Evolutionary conservation across 495 filamentous ascomycete species (phyloP), one percentile per base, ranked within the genome.

Genomic region (Xylaria acuta): DNA sequence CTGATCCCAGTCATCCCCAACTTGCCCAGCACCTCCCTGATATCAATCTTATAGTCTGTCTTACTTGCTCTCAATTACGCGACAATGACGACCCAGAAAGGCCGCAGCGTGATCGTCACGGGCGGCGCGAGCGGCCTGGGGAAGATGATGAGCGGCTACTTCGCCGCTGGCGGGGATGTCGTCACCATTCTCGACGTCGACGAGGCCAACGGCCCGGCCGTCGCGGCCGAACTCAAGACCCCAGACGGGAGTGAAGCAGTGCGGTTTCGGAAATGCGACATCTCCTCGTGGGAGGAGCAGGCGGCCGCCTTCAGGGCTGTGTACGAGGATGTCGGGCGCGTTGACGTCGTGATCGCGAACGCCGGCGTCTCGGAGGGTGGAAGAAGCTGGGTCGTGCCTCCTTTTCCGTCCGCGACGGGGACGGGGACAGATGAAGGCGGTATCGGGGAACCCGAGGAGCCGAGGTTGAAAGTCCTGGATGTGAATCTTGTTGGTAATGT

Each of bases 41-140:
- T n/a, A n/a, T n/a, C n/a, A n/a, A n/a, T n/a, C n/a, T n/a, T n/a
- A n/a, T n/a, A n/a, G n/a, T n/a, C n/a, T n/a, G n/a, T n/a, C n/a
- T n/a, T n/a, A n/a, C n/a, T n/a, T n/a, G n/a, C n/a, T n/a, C n/a
- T n/a, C n/a, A n/a, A n/a, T n/a, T n/a, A n/a, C n/a, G n/a, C n/a
- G n/a, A n/a, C n/a, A n/a, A n/a, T 32, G 63, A 16, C 34, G 11
- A 11, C 18, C 6, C 64, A 25, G 4, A 12, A 32, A 18, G 2
- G 16, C 34, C 65, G 65, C 32, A 75, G 75, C 20, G 72, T 82
- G 43, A 75, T 85, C 60, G 75, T 85, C 3, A 85, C 81, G 3
- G 88, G 88, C 69, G 88, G 87, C 60, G 83, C 84, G 22, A 86
- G 85, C 63, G 88, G 87, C 16, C 88, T 90, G 40, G 88, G 88